Evolutionary conservation across 768 basidiomycete genomes (phyloP), one percentile per base, ranked within the genome.

Genomic region (Russula virescens): DNA sequence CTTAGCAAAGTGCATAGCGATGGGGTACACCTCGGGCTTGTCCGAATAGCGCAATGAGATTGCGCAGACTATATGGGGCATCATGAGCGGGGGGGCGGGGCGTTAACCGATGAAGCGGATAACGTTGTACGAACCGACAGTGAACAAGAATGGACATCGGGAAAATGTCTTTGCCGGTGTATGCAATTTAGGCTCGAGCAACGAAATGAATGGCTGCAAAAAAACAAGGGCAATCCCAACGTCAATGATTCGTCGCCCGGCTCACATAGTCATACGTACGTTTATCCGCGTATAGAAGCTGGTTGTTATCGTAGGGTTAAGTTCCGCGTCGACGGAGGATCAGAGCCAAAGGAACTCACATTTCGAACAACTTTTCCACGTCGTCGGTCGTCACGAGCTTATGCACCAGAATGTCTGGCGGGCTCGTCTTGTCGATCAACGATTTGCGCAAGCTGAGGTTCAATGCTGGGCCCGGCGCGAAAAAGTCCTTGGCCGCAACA

Each of bases 121-220:
- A 23, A 47, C 34, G 49, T 45, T 2, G 66, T 11, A 83, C 85
- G 82, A 68, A 92, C 90, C 83, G 61, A 93, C 91, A 35, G 94
- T 95, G 74, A 96, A 94, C 42, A 98, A 73, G 77, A 96, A 96
- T 3, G 94, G 91, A 68, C 88, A 91, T 23, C 94, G 83, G 73
- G 85, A 85, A 66, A 85, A 88, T 1, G 90, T 89, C 66, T 79
- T 81, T 57, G 88, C 87, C 6, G 93, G 87, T 0, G 91, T 94
- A 71, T 98, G 94, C 23, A 96, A 80, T 35, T 82, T 80, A 11
- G 88, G 87, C 67, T 95, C 94, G 23, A 96, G 76, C 26, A 96
- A 72, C 2, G 87, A 92, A 21, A 91, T 75, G 0, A 89, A 91
- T 9, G 83, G 75, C 68, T 92, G 88, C 81, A 90, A 19, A 88